Conservation (phyloP, 2,329 filamentous ascomycete genomes). For the Fusarium sp. region DNA sequence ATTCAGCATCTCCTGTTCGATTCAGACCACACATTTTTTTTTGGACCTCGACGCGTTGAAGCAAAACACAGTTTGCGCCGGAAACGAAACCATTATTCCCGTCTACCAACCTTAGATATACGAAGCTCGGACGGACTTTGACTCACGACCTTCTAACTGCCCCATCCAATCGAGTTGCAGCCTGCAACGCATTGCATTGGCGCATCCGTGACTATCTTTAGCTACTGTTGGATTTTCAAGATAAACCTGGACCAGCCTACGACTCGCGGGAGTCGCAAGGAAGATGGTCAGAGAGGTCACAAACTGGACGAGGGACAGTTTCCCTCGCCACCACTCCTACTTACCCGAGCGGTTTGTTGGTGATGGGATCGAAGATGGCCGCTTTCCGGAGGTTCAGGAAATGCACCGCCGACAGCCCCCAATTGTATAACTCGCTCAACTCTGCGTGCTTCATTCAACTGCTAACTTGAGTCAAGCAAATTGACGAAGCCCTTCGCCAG, state of each 20-base stretch:
- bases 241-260: not conserved
- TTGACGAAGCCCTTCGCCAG: constrained; percentile 63
- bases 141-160: not conserved
- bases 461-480: constrained; percentile 54
- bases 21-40: not conserved
- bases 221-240: not conserved
- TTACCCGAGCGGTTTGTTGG: constrained; percentile 45
- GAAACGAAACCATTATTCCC: not conserved
- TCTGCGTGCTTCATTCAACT: not conserved
- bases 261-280: constrained; percentile 1
- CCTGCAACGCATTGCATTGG: not conserved
- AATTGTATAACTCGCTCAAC: constrained; percentile 48
- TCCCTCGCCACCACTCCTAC: constrained; percentile 51
- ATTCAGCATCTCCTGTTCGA: not conserved
- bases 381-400: constrained; percentile 51
- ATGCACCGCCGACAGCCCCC: constrained; percentile 52
- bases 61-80: not conserved
- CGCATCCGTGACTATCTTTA: constrained; percentile 1
- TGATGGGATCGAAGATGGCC: constrained; percentile 48
- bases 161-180: not conserved
- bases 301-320: constrained; percentile 53
- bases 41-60: not conserved
- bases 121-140: not conserved
- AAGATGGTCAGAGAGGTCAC: constrained; percentile 59
- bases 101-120: not conserved